Conservation (phyloP, 1,284 basidiomycete genomes). For the Papiliotrema fonsecae region DNA sequence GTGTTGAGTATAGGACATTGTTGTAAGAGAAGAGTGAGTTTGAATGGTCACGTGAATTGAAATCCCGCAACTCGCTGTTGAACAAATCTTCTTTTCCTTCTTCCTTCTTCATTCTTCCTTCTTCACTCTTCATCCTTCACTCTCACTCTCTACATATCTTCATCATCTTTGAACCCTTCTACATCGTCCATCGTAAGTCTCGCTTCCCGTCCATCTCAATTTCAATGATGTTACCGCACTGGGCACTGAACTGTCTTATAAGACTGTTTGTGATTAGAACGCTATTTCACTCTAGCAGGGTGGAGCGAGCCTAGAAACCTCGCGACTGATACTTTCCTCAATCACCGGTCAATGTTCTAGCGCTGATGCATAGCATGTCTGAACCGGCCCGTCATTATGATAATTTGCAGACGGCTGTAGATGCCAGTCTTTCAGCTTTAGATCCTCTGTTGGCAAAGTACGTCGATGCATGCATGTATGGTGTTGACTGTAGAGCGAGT, state of each 20-base stretch:
- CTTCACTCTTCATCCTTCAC: too few species aligned
- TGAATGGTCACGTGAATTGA: too few species aligned
- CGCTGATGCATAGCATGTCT: background rate
- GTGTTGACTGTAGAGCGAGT: constrained; percentile 14
- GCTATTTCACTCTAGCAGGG: constrained; percentile 43
- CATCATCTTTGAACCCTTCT: too few species aligned
- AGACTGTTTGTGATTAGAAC: constrained; percentile 38
- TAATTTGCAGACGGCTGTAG: constrained; percentile 38
- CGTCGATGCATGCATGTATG: constrained; percentile 9
- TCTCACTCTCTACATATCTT: too few species aligned
- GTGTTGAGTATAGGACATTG: too few species aligned
- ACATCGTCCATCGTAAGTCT: too few species aligned
- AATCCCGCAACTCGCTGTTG: too few species aligned
- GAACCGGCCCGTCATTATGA: too few species aligned
- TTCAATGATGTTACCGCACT: constrained; percentile 48
- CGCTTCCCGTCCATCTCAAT: too few species aligned
- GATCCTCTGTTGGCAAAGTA: constrained; percentile 41
- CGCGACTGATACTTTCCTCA: constrained; percentile 44
- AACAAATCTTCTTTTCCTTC: too few species aligned
- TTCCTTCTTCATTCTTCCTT: too few species aligned
- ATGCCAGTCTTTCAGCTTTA: constrained; percentile 36
- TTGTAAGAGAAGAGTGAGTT: too few species aligned
- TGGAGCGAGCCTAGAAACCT: constrained; percentile 52
- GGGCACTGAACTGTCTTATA: constrained; percentile 44
- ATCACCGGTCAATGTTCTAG: background rate